These are phyloP conservation scores for Colletotrichum siamense DNA, from an alignment of 2,329 filamentous ascomycete species.

Conservation along the genomic window DNA sequence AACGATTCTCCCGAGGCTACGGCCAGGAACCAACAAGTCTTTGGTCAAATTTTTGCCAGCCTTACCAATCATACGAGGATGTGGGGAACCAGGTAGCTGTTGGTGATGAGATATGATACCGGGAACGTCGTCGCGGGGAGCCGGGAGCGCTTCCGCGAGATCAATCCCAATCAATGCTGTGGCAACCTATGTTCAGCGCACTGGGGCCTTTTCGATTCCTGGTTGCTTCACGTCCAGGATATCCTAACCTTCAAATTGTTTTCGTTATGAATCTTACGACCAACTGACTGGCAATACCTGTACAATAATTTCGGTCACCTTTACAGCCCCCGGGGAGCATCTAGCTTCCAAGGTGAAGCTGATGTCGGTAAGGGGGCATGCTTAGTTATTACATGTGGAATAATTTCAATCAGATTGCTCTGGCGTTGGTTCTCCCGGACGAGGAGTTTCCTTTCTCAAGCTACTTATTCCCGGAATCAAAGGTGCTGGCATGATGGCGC, in stretches of 20 bases:
- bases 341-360: background rate
- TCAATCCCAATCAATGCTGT: rapidly evolving
- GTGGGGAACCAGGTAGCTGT: background rate
- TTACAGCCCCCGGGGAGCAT: background rate
- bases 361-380: background rate
- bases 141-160: background rate
- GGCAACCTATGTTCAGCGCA: rapidly evolving
- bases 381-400: background rate
- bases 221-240: background rate
- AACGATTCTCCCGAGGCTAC: background rate
- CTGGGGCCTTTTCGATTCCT: background rate
- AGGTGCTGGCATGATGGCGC: rapidly evolving
- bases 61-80: background rate
- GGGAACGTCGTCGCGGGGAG: background rate
- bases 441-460: rapidly evolving
- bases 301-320: background rate
- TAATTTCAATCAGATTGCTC: rapidly evolving
- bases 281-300: background rate
- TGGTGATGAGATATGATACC: background rate
- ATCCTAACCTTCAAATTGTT: rapidly evolving
- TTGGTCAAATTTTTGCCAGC: background rate
- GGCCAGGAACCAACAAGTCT: background rate
- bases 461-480: background rate
- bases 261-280: background rate
- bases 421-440: background rate